Evolutionary conservation across 768 basidiomycete species (phyloP), one percentile per base, ranked within the genome.

Genomic region (Antrodiella citrinella): DNA sequence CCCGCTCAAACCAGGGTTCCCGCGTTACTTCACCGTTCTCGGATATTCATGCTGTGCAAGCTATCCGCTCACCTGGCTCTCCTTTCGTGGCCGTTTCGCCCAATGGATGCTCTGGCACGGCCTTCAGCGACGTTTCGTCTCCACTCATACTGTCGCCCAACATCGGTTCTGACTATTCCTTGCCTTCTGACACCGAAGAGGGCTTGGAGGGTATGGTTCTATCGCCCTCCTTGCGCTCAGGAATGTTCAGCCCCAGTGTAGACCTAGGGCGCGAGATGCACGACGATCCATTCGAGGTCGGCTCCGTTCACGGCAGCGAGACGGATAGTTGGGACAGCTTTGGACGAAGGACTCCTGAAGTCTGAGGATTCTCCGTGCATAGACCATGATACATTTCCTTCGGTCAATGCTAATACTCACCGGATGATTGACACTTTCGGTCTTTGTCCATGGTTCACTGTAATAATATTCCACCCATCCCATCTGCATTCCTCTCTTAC

Each of bases 231-330:
- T 50, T 57, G 25, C 60, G 62, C 35, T 59, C 62, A 10, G 62
- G 45, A 1, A 61, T 63, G 52, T 63, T 63, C 54, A 61, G 60
- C 45, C 55, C 60, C 20, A 44, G 41, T n/a, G 35, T 54, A 7
- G 53, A 54, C 46, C 15, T 35, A 15, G 30, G 7, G 7, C 30
- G 30, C 15, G 30, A 35, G 30, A 35, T 35, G 30, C 30, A 35
- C 7, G 30, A 35, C 7, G 53, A 51, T 26, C 26, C 50, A 25
- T 57, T 54, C 39, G 57, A 60, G 13, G 53, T 54, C 40, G 45
- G 13, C 20, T 54, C 55, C 3, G 44, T 54, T 35, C 49, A 58
- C 38, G 56, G 54, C 2, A 59, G 61, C 48, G 62, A 60, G 12
- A 46, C 40, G 4, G 57, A 54, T 20, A 50, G 52, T 48, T 63